phyloP scores from a whole-genome alignment of 2,329 filamentous ascomycete species.

The Mollisia scopiformis region DNA sequence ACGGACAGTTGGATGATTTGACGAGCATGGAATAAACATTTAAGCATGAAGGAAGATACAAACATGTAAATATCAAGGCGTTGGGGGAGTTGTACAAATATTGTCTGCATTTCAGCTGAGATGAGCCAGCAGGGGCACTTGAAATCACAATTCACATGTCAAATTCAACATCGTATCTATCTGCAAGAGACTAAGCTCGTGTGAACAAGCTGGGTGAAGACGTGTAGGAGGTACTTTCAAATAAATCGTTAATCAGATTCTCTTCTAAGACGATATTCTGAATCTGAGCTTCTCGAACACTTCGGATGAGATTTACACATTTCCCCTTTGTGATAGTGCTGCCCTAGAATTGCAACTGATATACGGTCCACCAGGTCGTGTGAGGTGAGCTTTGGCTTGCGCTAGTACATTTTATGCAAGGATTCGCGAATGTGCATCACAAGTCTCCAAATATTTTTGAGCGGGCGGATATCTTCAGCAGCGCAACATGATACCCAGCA shows the following conservation, averaged over 20 bases:
- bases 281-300: too few relatives aligned
- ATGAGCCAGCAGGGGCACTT: neutral
- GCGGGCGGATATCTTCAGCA: slow-evolving; percentile 18
- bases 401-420: slow-evolving; percentile 10
- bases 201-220: too few relatives aligned
- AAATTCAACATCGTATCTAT: too few relatives aligned
- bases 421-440: slow-evolving; percentile 8
- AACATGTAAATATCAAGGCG: slow-evolving; percentile 26
- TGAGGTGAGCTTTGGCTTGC: neutral
- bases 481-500: slow-evolving; percentile 56
- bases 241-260: too few relatives aligned
- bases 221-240: too few relatives aligned
- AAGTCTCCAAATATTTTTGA: slow-evolving; percentile 35
- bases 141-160: neutral
- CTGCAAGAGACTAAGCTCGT: too few relatives aligned
- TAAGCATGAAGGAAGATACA: too few relatives aligned
- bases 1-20: slow-evolving; percentile 62
- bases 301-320: neutral
- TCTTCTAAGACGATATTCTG: too few relatives aligned
- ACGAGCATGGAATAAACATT: slow-evolving; percentile 52
- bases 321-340: too few relatives aligned
- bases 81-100: slow-evolving; percentile 25
- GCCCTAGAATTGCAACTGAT: too few relatives aligned
- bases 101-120: neutral
- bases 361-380: too few relatives aligned